Evolutionary conservation across 1,284 basidiomycete genomes (phyloP).

Genomic region (Sphaerobolus stellatus): DNA sequence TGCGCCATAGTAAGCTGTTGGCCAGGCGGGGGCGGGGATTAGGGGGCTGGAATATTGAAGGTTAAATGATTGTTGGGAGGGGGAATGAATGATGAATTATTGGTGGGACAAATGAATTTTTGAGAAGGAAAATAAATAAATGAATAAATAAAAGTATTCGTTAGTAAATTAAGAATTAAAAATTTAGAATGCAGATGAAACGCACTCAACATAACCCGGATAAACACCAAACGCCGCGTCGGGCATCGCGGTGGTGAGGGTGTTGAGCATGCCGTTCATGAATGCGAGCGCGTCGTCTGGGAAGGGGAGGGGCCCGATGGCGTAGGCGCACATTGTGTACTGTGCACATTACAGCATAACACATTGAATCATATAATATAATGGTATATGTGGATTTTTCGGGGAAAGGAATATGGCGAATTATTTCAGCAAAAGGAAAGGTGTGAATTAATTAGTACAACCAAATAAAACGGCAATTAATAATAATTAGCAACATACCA

Average conservation of each 20-base stretch:
- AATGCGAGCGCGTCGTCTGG: not conserved
- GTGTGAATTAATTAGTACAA: too few relatives aligned
- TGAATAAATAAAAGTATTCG: too few relatives aligned
- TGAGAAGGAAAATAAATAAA: too few relatives aligned
- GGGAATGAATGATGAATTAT: not conserved
- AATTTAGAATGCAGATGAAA: too few relatives aligned
- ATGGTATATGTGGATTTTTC: too few relatives aligned
- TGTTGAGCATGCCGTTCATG: slow-evolving; percentile 5
- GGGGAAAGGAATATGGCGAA: too few relatives aligned
- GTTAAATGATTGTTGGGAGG: not conserved
- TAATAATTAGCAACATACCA: slow-evolving; percentile 14
- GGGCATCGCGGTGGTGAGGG: slow-evolving; percentile 13
- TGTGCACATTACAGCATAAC: too few relatives aligned
- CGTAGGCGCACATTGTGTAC: slow-evolving; percentile 6
- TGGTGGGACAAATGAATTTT: slow-evolving; percentile 1
- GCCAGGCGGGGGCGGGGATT: not conserved
- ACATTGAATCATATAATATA: too few relatives aligned
- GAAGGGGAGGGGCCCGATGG: not conserved
- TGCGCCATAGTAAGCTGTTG: slow-evolving; percentile 29
- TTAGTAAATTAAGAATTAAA: too few relatives aligned
- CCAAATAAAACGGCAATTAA: too few relatives aligned
- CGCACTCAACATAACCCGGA: slow-evolving; percentile 16
- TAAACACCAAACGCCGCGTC: slow-evolving; percentile 18
- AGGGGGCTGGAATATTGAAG: not conserved
- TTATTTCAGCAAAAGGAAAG: too few relatives aligned